Evolutionary conservation across 768 basidiomycete species (phyloP).

Genomic region (Pleurotus giganteus): DNA sequence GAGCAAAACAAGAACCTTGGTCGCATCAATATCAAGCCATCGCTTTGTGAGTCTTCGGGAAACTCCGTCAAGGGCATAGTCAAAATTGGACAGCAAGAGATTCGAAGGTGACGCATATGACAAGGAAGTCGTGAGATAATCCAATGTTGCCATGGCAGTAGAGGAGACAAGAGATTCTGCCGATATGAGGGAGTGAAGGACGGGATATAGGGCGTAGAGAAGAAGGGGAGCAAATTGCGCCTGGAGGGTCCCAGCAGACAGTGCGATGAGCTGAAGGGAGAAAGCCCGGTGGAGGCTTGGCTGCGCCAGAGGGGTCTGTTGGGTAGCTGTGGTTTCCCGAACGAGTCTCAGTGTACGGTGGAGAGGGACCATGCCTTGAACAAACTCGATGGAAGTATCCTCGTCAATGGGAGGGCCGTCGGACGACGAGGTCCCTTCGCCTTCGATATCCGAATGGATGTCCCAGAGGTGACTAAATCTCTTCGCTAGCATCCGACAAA

Average conservation of each 20-base stretch:
- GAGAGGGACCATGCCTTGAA: conserved; percentile 63
- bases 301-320: conserved; percentile 36
- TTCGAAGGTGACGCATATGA: conserved; percentile 91
- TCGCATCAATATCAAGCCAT: conserved; percentile 85
- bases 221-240: conserved; percentile 71
- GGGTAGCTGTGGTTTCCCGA: conserved; percentile 27
- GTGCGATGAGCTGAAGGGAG: conserved; percentile 72
- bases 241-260: conserved; percentile 69
- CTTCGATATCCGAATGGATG: conserved; percentile 26
- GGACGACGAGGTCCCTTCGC: too few relatives aligned
- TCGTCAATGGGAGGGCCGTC: conserved; percentile 28
- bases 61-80: conserved; percentile 91
- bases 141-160: conserved; percentile 74
- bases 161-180: conserved; percentile 61
- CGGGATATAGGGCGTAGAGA: conserved; percentile 78
- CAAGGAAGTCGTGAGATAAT: conserved; percentile 66
- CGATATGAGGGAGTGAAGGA: conserved; percentile 85
- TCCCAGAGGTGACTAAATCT: conserved; percentile 76
- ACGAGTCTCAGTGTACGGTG: conserved; percentile 55
- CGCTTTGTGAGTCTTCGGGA: conserved; percentile 78
- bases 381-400: conserved; percentile 52
- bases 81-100: conserved; percentile 90
- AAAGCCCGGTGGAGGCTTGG: conserved; percentile 67
- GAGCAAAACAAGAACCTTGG: conserved; percentile 83
- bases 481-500: conserved; percentile 60